phyloP scores from a whole-genome alignment of 495 filamentous ascomycete species.

The Cladorrhinum samala region DNA sequence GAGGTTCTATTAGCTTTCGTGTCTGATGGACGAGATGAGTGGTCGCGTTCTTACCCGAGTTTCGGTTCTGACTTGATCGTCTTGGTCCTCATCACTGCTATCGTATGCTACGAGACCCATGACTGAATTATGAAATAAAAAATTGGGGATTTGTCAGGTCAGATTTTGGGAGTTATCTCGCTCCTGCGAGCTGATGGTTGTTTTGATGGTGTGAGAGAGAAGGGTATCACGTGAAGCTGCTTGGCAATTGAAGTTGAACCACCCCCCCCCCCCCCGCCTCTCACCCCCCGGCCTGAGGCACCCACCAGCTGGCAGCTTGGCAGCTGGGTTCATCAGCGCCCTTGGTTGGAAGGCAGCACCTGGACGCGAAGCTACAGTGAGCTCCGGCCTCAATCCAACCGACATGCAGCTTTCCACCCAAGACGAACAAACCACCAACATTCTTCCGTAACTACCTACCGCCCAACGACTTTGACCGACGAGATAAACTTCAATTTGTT shows the following conservation, averaged over 20 bases:
- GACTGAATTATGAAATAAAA: background rate
- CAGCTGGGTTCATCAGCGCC: constrained; percentile 5
- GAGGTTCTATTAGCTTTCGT: constrained; percentile 5
- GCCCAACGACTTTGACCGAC: too few species aligned
- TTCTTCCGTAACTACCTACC: too few species aligned
- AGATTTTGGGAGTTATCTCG: background rate
- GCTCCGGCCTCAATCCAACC: constrained; percentile 25
- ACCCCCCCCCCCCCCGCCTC: too few species aligned
- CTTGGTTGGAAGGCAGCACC: constrained; percentile 30
- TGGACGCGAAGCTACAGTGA: constrained; percentile 33
- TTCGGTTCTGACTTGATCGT: constrained; percentile 18
- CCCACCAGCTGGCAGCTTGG: background rate
- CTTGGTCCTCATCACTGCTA: constrained; percentile 73
- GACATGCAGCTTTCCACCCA: constrained; percentile 6
- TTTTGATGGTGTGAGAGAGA: constrained; percentile 11
- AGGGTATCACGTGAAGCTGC: constrained; percentile 28
- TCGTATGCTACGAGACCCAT: constrained; percentile 71
- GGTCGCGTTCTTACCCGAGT: constrained; percentile 5
- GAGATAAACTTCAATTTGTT: background rate
- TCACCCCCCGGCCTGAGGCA: constrained; percentile 13
- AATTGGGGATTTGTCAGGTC: background rate
- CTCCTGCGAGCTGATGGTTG: constrained; percentile 7
- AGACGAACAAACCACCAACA: constrained; percentile 1
- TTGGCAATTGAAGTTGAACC: background rate
- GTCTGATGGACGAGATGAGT: background rate